Conservation (phyloP, 805 yeast genomes). For the Metahyphopichia silvanorum region DNA sequence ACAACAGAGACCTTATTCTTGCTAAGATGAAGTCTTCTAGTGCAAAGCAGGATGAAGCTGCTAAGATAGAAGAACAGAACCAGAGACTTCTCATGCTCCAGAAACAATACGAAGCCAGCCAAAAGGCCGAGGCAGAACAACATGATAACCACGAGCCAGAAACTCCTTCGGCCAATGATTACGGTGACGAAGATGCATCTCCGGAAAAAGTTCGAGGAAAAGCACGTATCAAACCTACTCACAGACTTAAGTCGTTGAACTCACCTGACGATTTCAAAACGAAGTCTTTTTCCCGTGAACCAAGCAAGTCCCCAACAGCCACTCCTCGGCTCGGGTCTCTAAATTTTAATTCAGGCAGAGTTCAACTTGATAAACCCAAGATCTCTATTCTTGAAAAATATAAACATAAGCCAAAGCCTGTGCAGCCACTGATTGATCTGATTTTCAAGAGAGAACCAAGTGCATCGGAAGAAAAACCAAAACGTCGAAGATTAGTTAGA, state of each 20-base stretch:
- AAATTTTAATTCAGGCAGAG: too few species aligned
- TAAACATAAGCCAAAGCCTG: conserved; percentile 26
- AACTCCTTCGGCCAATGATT: conserved; percentile 1
- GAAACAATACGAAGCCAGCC: conserved; percentile 2
- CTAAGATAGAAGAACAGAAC: conserved; percentile 7
- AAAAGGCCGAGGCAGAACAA: not conserved
- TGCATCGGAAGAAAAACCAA: conserved; percentile 11
- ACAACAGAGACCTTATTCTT: conserved; percentile 21
- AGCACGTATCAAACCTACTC: conserved; percentile 26
- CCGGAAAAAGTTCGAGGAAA: conserved; percentile 34
- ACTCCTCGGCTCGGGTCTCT: too few species aligned
- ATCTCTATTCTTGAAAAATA: conserved; percentile 43
- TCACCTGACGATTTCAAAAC: conserved; percentile 19
- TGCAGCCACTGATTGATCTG: conserved; percentile 29
- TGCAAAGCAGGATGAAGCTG: conserved; percentile 9
- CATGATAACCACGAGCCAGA: conserved; percentile 3
- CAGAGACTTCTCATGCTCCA: conserved; percentile 3
- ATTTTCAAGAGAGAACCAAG: conserved; percentile 5
- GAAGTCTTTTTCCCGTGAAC: too few species aligned
- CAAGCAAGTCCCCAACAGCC: too few species aligned
- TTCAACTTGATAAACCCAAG: conserved; percentile 36
- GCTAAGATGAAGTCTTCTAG: conserved; percentile 12
- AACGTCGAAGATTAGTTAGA: conserved; percentile 35
- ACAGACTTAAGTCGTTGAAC: conserved; percentile 2
- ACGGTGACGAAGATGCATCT: conserved; percentile 33